Evolutionary conservation across 768 basidiomycete species (phyloP).

Genomic region (Auriscalpium microsporum): DNA sequence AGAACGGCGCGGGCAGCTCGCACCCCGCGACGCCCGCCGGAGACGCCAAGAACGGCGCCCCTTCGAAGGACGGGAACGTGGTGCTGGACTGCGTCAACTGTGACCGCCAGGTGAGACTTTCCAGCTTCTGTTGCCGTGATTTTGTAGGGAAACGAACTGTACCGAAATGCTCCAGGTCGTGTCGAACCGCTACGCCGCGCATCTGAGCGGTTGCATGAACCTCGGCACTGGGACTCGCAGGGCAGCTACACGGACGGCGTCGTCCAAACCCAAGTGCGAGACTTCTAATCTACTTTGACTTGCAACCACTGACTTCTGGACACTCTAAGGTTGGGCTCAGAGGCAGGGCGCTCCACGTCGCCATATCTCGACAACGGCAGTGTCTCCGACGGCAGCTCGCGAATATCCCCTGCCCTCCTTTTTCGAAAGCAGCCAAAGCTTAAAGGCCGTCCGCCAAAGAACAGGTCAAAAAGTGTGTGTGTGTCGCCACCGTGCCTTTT

Average conservation of each 20-base stretch:
- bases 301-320: no score
- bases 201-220: constrained; percentile 74
- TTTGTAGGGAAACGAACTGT: background rate
- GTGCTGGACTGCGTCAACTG: constrained; percentile 74
- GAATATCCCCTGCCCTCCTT: constrained; percentile 15
- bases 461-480: constrained; percentile 53
- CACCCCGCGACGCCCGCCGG: constrained; percentile 17
- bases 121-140: background rate
- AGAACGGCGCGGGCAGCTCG: constrained; percentile 14
- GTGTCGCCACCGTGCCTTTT: no score
- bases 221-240: constrained; percentile 56
- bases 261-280: constrained; percentile 56
- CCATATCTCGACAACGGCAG: constrained; percentile 55
- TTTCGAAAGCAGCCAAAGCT: constrained; percentile 26
- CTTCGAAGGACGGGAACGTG: constrained; percentile 47
- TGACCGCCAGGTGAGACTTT: constrained; percentile 52
- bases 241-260: constrained; percentile 49
- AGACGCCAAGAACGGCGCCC: constrained; percentile 14
- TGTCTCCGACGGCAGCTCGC: constrained; percentile 49
- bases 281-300: background rate
- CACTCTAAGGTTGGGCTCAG: constrained; percentile 39
- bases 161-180: constrained; percentile 44
- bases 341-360: constrained; percentile 58
- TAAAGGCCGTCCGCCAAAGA: constrained; percentile 49
- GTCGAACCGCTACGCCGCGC: constrained; percentile 78